A percentile compares a stretch with the other conserved stretches of the same genome.
Conservation (phyloP, 495 filamentous ascomycete genomes). For the Penicillium robsamsonii region DNA sequence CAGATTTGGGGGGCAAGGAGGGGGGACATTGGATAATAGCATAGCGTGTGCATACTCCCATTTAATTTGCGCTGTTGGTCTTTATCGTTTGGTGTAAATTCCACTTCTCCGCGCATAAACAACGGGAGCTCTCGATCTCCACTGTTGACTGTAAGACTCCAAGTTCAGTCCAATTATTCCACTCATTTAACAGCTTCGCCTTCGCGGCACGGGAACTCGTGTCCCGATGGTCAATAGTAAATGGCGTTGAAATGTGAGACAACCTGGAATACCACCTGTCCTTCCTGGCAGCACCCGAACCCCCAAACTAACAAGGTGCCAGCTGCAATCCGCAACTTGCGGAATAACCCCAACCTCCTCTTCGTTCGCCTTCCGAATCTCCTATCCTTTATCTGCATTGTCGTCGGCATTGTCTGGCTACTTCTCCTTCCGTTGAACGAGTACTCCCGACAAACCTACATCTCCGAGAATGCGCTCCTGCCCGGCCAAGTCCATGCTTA, state of each 20-base stretch:
- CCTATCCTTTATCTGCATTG: conserved; percentile 78
- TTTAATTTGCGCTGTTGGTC: conserved; percentile 26
- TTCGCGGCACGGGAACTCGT: conserved; percentile 18
- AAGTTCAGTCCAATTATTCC: conserved; percentile 9
- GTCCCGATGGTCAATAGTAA: conserved; percentile 24
- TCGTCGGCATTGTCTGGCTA: conserved; percentile 89
- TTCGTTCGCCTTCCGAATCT: conserved; percentile 41
- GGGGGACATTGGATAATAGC: conserved; percentile 23
- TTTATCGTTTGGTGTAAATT: conserved; percentile 26
- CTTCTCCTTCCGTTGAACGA: conserved; percentile 88
- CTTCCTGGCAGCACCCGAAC: conserved; percentile 14
- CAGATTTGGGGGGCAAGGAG: conserved; percentile 7
- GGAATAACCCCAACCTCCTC: conserved; percentile 43
- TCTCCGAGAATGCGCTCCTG: conserved; percentile 94
- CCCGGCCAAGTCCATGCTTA: conserved; percentile 98
- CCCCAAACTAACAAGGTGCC: conserved; percentile 21
- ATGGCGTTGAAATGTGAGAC: conserved; percentile 47
- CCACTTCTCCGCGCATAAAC: conserved; percentile 24
- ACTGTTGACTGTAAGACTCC: conserved; percentile 12
- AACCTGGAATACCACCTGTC: conserved; percentile 18
- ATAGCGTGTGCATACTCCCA: conserved; percentile 27
- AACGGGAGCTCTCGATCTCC: conserved; percentile 18
- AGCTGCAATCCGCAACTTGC: conserved; percentile 46
- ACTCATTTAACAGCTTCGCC: conserved; percentile 12
- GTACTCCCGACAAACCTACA: conserved; percentile 90